Conservation (phyloP, 2,329 filamentous ascomycete genomes). For the Meredithiella fracta region DNA sequence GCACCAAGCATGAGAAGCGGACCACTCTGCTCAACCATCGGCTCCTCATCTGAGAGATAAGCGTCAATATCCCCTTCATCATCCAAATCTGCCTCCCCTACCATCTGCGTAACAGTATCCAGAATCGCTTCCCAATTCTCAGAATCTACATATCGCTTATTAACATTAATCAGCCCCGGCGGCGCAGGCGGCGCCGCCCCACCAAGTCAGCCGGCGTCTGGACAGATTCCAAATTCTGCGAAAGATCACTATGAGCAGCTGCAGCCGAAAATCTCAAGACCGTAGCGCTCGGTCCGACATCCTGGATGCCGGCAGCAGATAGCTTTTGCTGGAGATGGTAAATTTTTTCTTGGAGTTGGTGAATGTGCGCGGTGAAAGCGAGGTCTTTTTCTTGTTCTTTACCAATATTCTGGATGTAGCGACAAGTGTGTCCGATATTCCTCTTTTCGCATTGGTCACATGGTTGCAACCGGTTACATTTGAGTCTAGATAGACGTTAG, state of each 20-base stretch:
- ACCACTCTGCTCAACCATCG: conserved; percentile 13
- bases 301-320: background rate
- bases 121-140: conserved; percentile 21
- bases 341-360: background rate
- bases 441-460: conserved; percentile 22
- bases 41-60: conserved; percentile 14
- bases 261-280: background rate
- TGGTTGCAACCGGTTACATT: conserved; percentile 21
- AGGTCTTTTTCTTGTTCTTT: background rate
- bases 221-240: background rate
- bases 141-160: conserved; percentile 19
- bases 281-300: background rate
- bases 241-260: background rate
- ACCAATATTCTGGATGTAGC: conserved; percentile 19
- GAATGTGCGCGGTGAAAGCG: background rate
- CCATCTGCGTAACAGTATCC: conserved; percentile 18
- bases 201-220: conserved; percentile 12
- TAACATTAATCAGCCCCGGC: conserved; percentile 16
- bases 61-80: conserved; percentile 17
- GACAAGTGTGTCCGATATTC: conserved; percentile 18
- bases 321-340: background rate
- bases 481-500: conserved; percentile 17
- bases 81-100: background rate
- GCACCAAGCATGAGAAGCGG: conserved; percentile 18
- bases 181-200: conserved; percentile 12